These are phyloP conservation scores for Blastobotrys petasosporus DNA, from an alignment of 1,139 yeast genomes.

Conservation along the genomic window DNA sequence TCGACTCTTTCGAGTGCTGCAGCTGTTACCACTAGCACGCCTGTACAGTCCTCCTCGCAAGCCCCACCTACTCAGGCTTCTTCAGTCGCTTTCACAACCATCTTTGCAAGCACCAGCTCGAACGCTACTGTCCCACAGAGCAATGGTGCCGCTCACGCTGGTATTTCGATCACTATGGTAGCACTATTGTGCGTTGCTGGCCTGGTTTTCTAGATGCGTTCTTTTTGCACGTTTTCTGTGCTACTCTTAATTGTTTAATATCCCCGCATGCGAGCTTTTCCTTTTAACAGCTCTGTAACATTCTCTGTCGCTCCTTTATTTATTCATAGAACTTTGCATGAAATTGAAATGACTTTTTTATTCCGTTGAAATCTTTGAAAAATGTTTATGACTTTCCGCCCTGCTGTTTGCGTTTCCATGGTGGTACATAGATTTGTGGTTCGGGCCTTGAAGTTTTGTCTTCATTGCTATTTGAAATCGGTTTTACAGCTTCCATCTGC, in stretches of 20 bases:
- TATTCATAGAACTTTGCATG: too few species aligned
- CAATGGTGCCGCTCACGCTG: slow-evolving; percentile 7
- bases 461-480: not conserved
- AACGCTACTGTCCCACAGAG: not conserved
- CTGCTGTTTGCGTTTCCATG: slow-evolving; percentile 18
- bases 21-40: not conserved
- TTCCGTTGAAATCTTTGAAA: too few species aligned
- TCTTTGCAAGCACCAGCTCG: not conserved
- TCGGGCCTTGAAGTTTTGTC: not conserved
- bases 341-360: too few species aligned
- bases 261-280: too few species aligned
- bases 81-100: not conserved
- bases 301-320: too few species aligned
- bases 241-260: too few species aligned
- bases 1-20: not conserved
- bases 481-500: not conserved
- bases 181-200: not conserved
- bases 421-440: slow-evolving; percentile 18
- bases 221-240: too few species aligned
- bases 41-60: not conserved
- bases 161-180: slow-evolving; percentile 1
- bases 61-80: too few species aligned
- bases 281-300: too few species aligned
- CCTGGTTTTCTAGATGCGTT: too few species aligned
- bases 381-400: too few species aligned